Base-by-base conservation (phyloP, 2,329 filamentous ascomycete genomes). In the Phyllosticta citriasiana region DNA sequence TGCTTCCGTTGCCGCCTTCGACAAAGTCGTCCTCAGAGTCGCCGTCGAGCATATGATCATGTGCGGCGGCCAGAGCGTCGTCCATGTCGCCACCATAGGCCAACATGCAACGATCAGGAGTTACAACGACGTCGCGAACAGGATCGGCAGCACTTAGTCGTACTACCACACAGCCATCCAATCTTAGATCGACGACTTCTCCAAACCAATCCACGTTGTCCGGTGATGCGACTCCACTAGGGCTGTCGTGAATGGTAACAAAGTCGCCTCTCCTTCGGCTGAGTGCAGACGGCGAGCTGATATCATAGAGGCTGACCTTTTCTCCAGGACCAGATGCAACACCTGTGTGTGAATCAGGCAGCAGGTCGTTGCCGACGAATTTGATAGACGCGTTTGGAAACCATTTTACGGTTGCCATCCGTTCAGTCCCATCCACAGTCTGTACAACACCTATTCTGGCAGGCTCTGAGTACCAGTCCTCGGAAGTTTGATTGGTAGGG, bases 241-340 rank as follows among this genome's bases (percentile, higher is more conserved):
- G n/a, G n/a, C 26, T 51, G 8, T 61, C 59, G 19, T 57, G 40
- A 47, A 84, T 67, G 10, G 84, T 67, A 2, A 84, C 82, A 60
- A 82, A 78, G 66, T 84, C 82, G 7, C 79, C 79, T 63, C 78
- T 71, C 51, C 76, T 72, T 50, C 79, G 76, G 50, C 76, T 78
- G 56, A 85, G 65, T 5, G 74, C 75, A n/a, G 76, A 74, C 40
- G 79, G 78, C 2, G 76, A 76, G 60, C 75, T 74, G 40, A 85
- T 78, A 63, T 86, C 83, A 67, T 85, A 85, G 51, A 85, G 67
- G 62, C 82, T 84, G 26, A 84, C 76, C 51, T 83, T 78, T 65
- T 82, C 79, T 30, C 70, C 14, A 74, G 78, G 7, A 71, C 73
- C 10, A 74, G 74, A 25, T 75, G 70, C 40, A 81, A 67, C 51